phyloP scores from a whole-genome alignment of 129 eudicot genomes.

The Lactuca saligna region DNA sequence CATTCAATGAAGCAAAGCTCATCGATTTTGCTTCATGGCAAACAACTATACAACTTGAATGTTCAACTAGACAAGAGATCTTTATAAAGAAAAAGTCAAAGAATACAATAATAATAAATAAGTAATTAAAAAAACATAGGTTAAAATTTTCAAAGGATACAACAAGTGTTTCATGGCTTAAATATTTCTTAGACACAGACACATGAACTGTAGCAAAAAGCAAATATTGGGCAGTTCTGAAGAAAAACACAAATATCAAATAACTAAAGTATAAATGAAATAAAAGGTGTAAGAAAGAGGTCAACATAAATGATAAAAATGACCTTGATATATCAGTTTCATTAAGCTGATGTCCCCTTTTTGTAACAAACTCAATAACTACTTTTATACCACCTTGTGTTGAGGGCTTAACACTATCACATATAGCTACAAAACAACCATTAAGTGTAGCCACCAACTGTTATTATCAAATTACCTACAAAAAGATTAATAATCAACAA shows the following conservation, averaged over 20 bases:
- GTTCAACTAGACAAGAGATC: no score
- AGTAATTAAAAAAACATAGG: no score
- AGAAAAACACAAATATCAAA: background rate
- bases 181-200: conserved; percentile 19
- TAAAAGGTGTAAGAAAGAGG: no score
- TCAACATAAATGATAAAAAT: background rate
- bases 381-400: conserved; percentile 92
- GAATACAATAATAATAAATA: no score
- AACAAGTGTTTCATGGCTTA: no score
- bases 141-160: no score
- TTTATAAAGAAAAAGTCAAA: no score
- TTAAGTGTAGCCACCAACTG: conserved; percentile 85
- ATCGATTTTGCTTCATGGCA: no score
- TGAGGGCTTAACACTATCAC: conserved; percentile 80
- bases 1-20: no score
- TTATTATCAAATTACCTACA: background rate
- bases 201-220: conserved; percentile 82
- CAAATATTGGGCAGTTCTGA: conserved; percentile 93
- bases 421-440: conserved; percentile 76
- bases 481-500: no score
- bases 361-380: conserved; percentile 72
- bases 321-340: conserved; percentile 93
- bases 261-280: no score
- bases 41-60: no score
- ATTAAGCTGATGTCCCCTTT: conserved; percentile 74